phyloP scores from a whole-genome alignment of 495 filamentous ascomycete genomes.

The Neurospora pannonica region DNA sequence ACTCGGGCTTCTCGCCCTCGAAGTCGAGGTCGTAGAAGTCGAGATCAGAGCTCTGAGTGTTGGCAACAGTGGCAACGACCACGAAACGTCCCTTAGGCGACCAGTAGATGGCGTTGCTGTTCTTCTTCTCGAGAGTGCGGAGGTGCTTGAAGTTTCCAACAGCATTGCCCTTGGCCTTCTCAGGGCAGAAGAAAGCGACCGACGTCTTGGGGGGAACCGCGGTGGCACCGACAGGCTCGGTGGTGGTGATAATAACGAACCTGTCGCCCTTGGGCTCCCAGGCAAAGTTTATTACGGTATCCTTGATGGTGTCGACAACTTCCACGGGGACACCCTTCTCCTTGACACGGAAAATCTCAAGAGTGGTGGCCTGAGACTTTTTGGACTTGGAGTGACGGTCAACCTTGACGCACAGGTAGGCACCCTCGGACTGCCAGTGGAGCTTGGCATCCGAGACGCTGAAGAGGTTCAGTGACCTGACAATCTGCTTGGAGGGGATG shows the following conservation, averaged over 20 bases:
- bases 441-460: constrained; percentile 95
- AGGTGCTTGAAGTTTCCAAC: constrained; percentile 93
- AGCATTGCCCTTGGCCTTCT: constrained; percentile 69
- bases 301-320: constrained; percentile 93
- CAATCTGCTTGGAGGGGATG: constrained; percentile 85
- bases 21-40: constrained; percentile 98
- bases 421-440: constrained; percentile 90
- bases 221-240: constrained; percentile 66
- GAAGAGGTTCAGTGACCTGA: constrained; percentile 92
- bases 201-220: constrained; percentile 87
- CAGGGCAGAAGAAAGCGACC: constrained; percentile 91
- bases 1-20: constrained; percentile 89
- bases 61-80: constrained; percentile 83
- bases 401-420: constrained; percentile 95
- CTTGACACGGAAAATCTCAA: constrained; percentile 93
- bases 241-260: constrained; percentile 93
- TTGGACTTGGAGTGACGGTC: constrained; percentile 98
- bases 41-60: constrained; percentile 83
- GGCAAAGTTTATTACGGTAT: constrained; percentile 96
- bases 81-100: constrained; percentile 95
- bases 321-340: constrained; percentile 98
- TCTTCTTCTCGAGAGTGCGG: constrained; percentile 93
- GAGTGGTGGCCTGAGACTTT: constrained; percentile 90
- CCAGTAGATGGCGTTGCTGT: constrained; percentile 98
- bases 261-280: constrained; percentile 97